These are phyloP conservation scores for Talaromyces sp. DNA, from an alignment of 2,329 filamentous ascomycete species.

Conservation along the genomic window DNA sequence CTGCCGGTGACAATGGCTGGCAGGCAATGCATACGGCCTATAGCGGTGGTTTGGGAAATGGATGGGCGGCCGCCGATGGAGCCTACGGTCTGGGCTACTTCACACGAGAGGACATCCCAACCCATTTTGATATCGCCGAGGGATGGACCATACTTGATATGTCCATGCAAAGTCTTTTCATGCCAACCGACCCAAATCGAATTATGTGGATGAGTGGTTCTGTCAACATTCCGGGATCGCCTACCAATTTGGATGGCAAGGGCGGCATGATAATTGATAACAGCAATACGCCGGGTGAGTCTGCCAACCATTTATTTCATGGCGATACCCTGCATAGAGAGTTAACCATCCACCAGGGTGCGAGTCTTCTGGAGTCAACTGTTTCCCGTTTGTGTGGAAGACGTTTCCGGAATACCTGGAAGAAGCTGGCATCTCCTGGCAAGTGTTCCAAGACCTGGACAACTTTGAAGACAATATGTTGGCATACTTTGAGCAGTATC, in stretches of 20 bases:
- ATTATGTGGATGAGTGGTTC: background rate
- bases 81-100: background rate
- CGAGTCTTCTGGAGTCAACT: slow-evolving; percentile 27
- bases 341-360: background rate
- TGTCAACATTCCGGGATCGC: background rate
- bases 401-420: slow-evolving; percentile 46
- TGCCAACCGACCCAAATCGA: background rate
- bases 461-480: slow-evolving; percentile 51
- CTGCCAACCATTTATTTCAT: background rate
- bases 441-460: slow-evolving; percentile 44
- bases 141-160: background rate
- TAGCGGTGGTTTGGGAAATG: background rate
- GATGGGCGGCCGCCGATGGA: background rate
- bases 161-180: background rate
- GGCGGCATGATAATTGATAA: background rate
- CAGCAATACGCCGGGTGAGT: background rate
- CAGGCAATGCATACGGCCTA: background rate
- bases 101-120: background rate
- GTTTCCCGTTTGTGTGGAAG: slow-evolving; percentile 50
- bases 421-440: slow-evolving; percentile 45
- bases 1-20: background rate
- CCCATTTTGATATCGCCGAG: background rate
- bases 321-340: background rate
- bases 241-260: background rate
- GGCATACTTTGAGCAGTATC: slow-evolving; percentile 49